Evolutionary conservation across 169 alveolate species (phyloP).

Genomic region (Eimeria praecox): DNA sequence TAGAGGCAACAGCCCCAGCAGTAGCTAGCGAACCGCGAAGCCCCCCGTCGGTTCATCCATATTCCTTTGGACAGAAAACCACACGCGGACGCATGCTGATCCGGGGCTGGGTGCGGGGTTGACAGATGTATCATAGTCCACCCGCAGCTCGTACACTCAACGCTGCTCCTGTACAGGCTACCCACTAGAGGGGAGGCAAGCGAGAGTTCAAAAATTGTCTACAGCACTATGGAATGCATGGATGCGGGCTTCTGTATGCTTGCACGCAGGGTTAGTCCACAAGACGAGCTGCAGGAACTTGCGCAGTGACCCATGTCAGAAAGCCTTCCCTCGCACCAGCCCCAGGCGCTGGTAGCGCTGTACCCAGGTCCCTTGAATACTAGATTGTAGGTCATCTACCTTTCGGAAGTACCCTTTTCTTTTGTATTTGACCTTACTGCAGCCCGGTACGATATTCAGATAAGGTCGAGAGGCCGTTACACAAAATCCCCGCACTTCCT

Average conservation of each 20-base stretch:
- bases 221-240: background rate
- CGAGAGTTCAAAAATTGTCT: background rate
- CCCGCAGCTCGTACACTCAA: no score
- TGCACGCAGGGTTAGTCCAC: background rate
- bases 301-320: background rate
- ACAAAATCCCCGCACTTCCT: background rate
- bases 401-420: no score
- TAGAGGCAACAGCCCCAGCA: no score
- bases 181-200: background rate
- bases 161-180: background rate
- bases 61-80: no score
- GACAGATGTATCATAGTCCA: no score
- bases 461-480: no score
- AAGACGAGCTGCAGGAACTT: background rate
- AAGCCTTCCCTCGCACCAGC: background rate
- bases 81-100: no score
- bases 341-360: background rate
- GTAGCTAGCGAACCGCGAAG: no score
- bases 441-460: background rate
- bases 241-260: background rate
- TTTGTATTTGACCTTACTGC: no score
- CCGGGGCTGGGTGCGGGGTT: no score
- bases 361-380: background rate
- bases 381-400: background rate
- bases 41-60: no score